A percentile compares a stretch with the other conserved stretches of the same genome.
phyloP scores from a whole-genome alignment of 2,329 filamentous ascomycete species.

The Lecanicillium sp. region DNA sequence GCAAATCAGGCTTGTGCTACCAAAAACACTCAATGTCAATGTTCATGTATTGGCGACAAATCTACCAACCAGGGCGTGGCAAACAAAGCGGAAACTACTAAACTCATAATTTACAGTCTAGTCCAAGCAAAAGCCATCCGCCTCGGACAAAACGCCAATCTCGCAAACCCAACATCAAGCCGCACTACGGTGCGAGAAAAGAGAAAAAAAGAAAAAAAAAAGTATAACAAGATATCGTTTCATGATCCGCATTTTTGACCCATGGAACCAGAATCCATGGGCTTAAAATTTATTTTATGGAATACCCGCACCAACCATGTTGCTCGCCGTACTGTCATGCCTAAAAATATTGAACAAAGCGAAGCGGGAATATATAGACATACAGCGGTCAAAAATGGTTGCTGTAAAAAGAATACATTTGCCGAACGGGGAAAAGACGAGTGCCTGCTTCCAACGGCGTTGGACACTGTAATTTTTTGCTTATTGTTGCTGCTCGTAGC shows the following conservation, averaged over 20 bases:
- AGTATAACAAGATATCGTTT: conserved; percentile 1
- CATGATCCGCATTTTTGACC: neutral
- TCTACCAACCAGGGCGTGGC: too few species aligned
- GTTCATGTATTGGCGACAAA: too few species aligned
- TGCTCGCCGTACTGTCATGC: too few species aligned
- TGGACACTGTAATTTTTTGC: conserved; percentile 5
- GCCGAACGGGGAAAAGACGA: neutral
- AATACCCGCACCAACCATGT: too few species aligned
- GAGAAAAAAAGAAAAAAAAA: neutral
- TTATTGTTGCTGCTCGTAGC: conserved; percentile 64
- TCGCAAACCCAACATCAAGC: neutral
- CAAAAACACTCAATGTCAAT: neutral
- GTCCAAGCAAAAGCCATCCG: too few species aligned
- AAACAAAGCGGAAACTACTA: too few species aligned
- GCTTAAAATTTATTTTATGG: too few species aligned
- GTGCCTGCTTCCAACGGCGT: conserved; percentile 5
- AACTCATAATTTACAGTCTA: too few species aligned
- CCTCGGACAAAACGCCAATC: neutral
- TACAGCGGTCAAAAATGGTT: conserved; percentile 1
- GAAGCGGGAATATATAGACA: too few species aligned
- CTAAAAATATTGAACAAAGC: neutral
- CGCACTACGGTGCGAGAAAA: neutral
- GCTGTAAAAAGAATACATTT: conserved; percentile 2
- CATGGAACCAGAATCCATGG: neutral
- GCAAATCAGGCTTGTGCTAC: neutral